Conservation (phyloP, 2,329 filamentous ascomycete species). For the Trichothecium roseum region DNA sequence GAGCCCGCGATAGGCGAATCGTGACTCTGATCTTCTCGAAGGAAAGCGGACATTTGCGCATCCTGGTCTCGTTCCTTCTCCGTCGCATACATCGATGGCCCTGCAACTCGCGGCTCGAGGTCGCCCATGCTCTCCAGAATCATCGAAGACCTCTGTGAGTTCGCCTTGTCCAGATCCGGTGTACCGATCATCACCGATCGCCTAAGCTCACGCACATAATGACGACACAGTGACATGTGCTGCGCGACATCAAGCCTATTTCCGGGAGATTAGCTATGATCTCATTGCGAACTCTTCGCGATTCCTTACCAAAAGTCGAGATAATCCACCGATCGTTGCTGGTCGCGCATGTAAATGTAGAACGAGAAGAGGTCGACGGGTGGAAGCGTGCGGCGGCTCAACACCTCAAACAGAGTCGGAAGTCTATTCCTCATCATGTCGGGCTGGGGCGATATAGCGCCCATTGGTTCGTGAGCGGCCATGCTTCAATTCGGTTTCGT, state of each 20-base stretch:
- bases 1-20: constrained; percentile 40
- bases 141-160: constrained; percentile 76
- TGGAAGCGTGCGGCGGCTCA: constrained; percentile 86
- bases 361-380: constrained; percentile 97
- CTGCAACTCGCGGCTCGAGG: constrained; percentile 46
- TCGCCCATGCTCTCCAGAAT: constrained; percentile 67
- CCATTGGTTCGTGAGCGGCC: constrained; percentile 9
- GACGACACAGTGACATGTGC: constrained; percentile 93
- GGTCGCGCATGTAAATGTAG: constrained; percentile 99
- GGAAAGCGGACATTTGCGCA: constrained; percentile 81
- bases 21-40: constrained; percentile 56
- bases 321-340: constrained; percentile 95
- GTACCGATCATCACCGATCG: constrained; percentile 89
- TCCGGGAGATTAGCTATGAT: constrained; percentile 5
- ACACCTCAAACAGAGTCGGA: constrained; percentile 89
- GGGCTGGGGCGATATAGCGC: constrained; percentile 42
- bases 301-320: constrained; percentile 83
- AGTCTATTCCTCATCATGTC: constrained; percentile 68
- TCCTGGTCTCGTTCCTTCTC: constrained; percentile 72
- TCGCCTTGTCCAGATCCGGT: constrained; percentile 72
- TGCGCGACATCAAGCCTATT: constrained; percentile 95
- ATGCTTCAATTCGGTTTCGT: constrained; percentile 8
- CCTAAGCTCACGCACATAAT: constrained; percentile 92
- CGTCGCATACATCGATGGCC: constrained; percentile 51
- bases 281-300: not conserved